These are phyloP conservation scores for Plantago lanceolata DNA, from an alignment of 305 asterid genomes.

Conservation along the genomic window DNA sequence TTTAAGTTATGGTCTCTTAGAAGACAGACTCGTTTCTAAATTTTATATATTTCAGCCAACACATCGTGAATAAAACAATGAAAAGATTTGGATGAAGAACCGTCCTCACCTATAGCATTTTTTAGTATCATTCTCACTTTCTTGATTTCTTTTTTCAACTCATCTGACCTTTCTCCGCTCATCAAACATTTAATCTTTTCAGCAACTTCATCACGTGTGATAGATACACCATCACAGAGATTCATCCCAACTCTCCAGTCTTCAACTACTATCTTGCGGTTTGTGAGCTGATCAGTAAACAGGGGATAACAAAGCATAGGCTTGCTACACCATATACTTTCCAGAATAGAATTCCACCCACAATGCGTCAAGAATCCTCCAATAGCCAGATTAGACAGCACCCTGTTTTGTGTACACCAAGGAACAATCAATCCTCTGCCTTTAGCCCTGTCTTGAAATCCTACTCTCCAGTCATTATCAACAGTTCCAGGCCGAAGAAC, in stretches of 20 bases:
- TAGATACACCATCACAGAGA: conserved; percentile 29
- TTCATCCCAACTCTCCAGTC: conserved; percentile 48
- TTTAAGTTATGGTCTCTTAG: no score
- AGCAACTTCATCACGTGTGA: conserved; percentile 32
- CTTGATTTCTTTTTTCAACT: conserved; percentile 24
- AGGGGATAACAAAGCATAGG: conserved; percentile 50
- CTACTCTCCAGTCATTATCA: conserved; percentile 22
- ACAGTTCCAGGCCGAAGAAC: conserved; percentile 40
- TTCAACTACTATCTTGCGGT: conserved; percentile 48
- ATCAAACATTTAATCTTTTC: conserved; percentile 34
- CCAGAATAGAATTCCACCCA: conserved; percentile 63
- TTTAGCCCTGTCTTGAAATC: conserved; percentile 29
- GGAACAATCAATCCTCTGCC: conserved; percentile 44
- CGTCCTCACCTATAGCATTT: conserved; percentile 25
- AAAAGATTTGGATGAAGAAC: conserved; percentile 38
- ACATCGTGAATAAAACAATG: conserved; percentile 37
- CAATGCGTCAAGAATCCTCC: conserved; percentile 61
- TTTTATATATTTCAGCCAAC: conserved; percentile 12
- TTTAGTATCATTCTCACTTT: conserved; percentile 23
- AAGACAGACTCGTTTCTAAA: background rate
- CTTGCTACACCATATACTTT: conserved; percentile 48
- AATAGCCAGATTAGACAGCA: conserved; percentile 36
- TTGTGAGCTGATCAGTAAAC: conserved; percentile 41
- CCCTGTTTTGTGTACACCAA: conserved; percentile 49
- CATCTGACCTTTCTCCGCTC: conserved; percentile 24